Evolutionary conservation across 495 filamentous ascomycete species (phyloP).

Genomic region (Corynascus novoguineensis): DNA sequence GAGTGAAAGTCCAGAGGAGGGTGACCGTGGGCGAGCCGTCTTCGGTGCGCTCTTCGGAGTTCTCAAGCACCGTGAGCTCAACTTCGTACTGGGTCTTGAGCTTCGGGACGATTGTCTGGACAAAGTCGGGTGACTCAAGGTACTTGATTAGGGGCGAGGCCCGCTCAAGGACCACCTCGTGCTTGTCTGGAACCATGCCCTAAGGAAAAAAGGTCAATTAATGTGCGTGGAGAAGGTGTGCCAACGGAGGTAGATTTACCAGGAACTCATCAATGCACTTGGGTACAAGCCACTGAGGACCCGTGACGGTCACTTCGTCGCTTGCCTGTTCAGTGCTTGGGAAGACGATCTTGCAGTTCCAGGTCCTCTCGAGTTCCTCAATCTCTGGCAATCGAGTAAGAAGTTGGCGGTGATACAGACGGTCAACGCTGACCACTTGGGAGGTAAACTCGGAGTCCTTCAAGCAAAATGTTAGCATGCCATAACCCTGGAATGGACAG

Average conservation of each 20-base stretch:
- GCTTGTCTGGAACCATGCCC: constrained; percentile 95
- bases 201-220: constrained; percentile 21
- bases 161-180: constrained; percentile 79
- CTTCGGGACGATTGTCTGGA: constrained; percentile 70
- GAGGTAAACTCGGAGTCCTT: constrained; percentile 93
- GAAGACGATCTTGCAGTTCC: constrained; percentile 97
- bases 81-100: constrained; percentile 88
- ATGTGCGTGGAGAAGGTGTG: not conserved
- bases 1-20: constrained; percentile 68
- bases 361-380: constrained; percentile 93
- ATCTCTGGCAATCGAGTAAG: constrained; percentile 80
- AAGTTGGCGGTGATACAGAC: constrained; percentile 90
- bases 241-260: constrained; percentile 40
- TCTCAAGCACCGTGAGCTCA: constrained; percentile 62
- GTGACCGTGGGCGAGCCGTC: constrained; percentile 50
- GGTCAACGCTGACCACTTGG: constrained; percentile 86
- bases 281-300: constrained; percentile 95
- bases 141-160: constrained; percentile 67
- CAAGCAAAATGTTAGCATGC: constrained; percentile 7
- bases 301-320: constrained; percentile 90
- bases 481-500: not conserved
- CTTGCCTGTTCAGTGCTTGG: constrained; percentile 96
- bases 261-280: constrained; percentile 91
- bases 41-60: constrained; percentile 47
- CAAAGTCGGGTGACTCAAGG: constrained; percentile 72